Conservation (phyloP, 2,329 filamentous ascomycete genomes). For the Cladosporium sp. region DNA sequence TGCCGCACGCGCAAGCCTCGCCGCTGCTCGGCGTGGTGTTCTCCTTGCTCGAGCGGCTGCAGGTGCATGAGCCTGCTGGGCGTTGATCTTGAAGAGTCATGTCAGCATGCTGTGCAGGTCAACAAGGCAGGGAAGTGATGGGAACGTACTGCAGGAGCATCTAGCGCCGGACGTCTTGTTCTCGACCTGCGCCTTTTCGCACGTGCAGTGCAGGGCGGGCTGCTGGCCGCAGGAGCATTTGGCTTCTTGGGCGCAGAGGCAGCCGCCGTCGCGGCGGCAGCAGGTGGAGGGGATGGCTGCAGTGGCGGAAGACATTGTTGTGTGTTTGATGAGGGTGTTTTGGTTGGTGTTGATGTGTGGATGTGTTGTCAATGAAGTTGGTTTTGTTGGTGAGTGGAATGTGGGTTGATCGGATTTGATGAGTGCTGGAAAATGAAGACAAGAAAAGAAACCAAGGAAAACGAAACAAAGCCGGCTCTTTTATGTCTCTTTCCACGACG, state of each 20-base stretch:
- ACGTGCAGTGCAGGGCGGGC: conserved; percentile 80
- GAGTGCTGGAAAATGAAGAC: not conserved
- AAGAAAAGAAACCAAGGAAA: not conserved
- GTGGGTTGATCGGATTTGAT: not conserved
- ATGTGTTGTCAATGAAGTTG: not conserved
- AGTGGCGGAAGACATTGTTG: conserved; percentile 35
- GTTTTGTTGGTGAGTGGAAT: not conserved
- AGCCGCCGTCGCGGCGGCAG: conserved; percentile 54
- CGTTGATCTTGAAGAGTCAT: conserved; percentile 52
- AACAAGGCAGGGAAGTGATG: not conserved
- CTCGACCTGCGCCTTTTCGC: conserved; percentile 70
- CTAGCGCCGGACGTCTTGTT: conserved; percentile 69
- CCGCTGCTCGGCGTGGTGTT: conserved; percentile 58
- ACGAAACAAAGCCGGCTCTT: not conserved
- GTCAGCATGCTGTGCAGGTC: not conserved
- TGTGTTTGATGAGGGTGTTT: conserved; percentile 1
- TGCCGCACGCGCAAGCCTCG: conserved; percentile 70
- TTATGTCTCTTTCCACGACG: conserved; percentile 8
- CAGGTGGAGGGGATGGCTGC: conserved; percentile 49
- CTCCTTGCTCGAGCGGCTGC: conserved; percentile 66
- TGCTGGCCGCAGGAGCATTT: conserved; percentile 88
- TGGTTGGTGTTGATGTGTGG: not conserved
- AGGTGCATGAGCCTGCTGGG: conserved; percentile 76
- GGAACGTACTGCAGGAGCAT: conserved; percentile 72
- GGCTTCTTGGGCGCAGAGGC: conserved; percentile 44